Percentiles rank a stretch among this genome's conserved stretches.
Conservation (phyloP, 75 land plant species). For the Isoetes taiwanensis region DNA sequence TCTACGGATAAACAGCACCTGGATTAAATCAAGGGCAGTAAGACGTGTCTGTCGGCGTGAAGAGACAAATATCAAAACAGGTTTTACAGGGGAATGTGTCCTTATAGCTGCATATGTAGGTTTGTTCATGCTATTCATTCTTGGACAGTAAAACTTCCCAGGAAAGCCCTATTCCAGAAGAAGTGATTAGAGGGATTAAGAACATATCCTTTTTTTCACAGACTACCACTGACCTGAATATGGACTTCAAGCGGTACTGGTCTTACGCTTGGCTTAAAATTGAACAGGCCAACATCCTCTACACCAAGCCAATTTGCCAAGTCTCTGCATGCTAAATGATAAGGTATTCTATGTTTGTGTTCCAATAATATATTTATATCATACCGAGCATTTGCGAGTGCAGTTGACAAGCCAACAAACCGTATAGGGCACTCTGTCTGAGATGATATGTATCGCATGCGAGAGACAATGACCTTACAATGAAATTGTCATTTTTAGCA, state of each 20-base stretch:
- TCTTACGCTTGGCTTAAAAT: slow-evolving; percentile 98
- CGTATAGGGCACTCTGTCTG: slow-evolving; percentile 77
- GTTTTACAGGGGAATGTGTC: slow-evolving; percentile 92
- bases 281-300: slow-evolving; percentile 72
- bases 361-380: neutral
- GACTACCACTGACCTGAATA: slow-evolving; percentile 83
- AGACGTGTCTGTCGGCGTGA: slow-evolving; percentile 96
- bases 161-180: slow-evolving; percentile 61
- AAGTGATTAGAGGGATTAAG: neutral
- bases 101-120: slow-evolving; percentile 97
- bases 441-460: slow-evolving; percentile 98
- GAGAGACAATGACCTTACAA: slow-evolving; percentile 69
- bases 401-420: slow-evolving; percentile 93
- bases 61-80: slow-evolving; percentile 93
- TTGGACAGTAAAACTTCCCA: slow-evolving; percentile 92
- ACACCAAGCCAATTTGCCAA: slow-evolving; percentile 96
- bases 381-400: slow-evolving; percentile 97
- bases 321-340: slow-evolving; percentile 36
- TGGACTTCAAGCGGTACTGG: slow-evolving; percentile 99
- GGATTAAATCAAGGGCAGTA: slow-evolving; percentile 92
- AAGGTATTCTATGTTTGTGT: neutral
- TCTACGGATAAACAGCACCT: slow-evolving; percentile 32
- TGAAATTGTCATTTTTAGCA: neutral
- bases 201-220: neutral
- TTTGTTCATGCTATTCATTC: slow-evolving; percentile 99